Conservation (phyloP, 345 rosid species). For the Sapria himalayana region DNA sequence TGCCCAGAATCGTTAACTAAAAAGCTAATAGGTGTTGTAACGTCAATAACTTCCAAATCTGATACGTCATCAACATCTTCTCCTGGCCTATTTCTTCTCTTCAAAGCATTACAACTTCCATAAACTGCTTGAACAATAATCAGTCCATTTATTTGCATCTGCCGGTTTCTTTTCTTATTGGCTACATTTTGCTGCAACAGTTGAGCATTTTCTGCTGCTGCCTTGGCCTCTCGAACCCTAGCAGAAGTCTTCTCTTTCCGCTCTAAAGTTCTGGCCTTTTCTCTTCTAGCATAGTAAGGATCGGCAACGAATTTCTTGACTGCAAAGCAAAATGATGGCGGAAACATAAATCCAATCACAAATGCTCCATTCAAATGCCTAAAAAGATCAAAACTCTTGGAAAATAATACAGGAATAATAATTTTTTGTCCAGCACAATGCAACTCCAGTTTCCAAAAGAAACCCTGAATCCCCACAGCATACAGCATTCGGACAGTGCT, state of each 20-base stretch:
- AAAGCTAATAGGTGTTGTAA: constrained; percentile 77
- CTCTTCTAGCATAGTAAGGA: constrained; percentile 52
- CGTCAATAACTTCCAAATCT: constrained; percentile 44
- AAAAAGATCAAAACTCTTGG: constrained; percentile 15
- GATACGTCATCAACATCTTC: constrained; percentile 16
- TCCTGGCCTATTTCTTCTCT: constrained; percentile 20
- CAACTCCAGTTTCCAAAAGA: constrained; percentile 77
- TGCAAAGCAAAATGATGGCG: constrained; percentile 65
- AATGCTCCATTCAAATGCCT: constrained; percentile 32
- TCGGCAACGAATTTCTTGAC: constrained; percentile 72
- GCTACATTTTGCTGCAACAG: constrained; percentile 59
- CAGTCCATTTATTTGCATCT: constrained; percentile 49
- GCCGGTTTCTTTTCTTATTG: constrained; percentile 52
- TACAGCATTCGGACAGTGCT: constrained; percentile 65
- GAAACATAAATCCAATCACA: constrained; percentile 57
- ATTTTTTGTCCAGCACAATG: constrained; percentile 76
- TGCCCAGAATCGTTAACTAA: constrained; percentile 60
- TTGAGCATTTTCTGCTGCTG: constrained; percentile 65
- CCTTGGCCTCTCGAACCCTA: constrained; percentile 61
- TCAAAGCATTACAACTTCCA: constrained; percentile 42
- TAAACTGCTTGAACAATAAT: constrained; percentile 55
- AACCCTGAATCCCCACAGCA: constrained; percentile 74
- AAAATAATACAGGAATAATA: constrained; percentile 42
- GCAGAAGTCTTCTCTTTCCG: constrained; percentile 44
- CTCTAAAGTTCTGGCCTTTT: constrained; percentile 50